phyloP scores from a whole-genome alignment of 192 early-diverging fungal species.

The Thoreauomyces humboldtii region DNA sequence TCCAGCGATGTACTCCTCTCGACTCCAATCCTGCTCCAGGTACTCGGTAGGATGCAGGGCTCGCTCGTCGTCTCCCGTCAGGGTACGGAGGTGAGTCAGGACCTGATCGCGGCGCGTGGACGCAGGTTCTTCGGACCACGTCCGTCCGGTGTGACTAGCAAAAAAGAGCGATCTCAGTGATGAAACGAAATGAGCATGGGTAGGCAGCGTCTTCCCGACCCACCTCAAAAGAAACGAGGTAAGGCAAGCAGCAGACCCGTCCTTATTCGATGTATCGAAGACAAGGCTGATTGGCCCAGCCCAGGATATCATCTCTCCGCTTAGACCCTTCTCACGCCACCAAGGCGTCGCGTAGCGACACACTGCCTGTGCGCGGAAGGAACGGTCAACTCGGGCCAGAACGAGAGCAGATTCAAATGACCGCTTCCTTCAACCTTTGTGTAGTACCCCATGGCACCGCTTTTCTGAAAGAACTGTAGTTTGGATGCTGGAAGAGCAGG shows the following conservation, averaged over 20 bases:
- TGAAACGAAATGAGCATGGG: too few species aligned
- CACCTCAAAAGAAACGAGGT: neutral
- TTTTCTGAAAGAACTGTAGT: neutral
- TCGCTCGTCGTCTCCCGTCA: neutral
- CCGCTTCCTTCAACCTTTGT: too few species aligned
- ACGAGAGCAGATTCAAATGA: too few species aligned
- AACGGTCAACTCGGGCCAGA: too few species aligned
- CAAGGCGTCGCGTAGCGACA: neutral
- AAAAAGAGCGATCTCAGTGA: too few species aligned
- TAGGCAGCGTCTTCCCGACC: too few species aligned
- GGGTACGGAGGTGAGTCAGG: neutral
- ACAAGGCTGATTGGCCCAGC: neutral
- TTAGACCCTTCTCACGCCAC: neutral
- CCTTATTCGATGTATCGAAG: neutral
- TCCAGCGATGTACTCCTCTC: neutral
- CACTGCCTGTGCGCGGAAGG: too few species aligned
- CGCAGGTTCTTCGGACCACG: constrained; percentile 1
- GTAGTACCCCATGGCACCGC: constrained; percentile 2
- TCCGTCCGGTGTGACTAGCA: too few species aligned
- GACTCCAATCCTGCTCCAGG: constrained; percentile 1
- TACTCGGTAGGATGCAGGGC: neutral
- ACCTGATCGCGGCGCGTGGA: neutral
- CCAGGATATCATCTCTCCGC: neutral
- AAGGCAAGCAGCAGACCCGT: neutral
- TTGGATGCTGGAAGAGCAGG: neutral